phyloP scores from a whole-genome alignment of 768 basidiomycete genomes.

The Cyclocybe cylindracea region DNA sequence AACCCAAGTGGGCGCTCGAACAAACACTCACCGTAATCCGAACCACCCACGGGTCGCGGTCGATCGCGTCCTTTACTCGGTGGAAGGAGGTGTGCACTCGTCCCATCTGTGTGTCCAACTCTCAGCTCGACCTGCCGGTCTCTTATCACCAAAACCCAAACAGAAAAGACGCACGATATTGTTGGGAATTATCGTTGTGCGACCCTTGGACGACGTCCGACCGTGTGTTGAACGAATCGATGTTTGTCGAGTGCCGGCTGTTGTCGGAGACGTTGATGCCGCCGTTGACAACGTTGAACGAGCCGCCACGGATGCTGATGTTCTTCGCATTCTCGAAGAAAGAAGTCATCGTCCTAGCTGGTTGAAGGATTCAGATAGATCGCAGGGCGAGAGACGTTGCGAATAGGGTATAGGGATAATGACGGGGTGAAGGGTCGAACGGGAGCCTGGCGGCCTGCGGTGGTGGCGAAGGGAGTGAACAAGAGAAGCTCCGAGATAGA shows the following conservation, averaged over 20 bases:
- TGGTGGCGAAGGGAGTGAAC: too few species aligned
- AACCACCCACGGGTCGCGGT: neutral
- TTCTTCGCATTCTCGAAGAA: conserved; percentile 15
- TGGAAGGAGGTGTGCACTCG: neutral
- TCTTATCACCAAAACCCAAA: neutral
- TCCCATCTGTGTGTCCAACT: neutral
- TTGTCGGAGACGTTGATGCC: conserved; percentile 7
- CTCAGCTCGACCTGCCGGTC: too few species aligned
- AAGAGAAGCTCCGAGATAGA: too few species aligned
- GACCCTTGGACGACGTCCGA: neutral
- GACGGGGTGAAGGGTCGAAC: too few species aligned
- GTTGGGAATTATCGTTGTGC: conserved; percentile 1
- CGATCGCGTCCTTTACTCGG: too few species aligned
- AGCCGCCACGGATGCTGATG: conserved; percentile 14
- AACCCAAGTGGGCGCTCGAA: neutral
- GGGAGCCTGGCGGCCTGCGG: too few species aligned
- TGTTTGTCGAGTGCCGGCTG: conserved; percentile 12
- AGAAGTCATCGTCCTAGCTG: neutral
- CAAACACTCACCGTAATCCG: neutral
- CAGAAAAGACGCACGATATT: conserved; percentile 2
- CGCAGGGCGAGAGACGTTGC: too few species aligned
- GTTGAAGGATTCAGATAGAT: too few species aligned
- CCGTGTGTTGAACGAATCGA: conserved; percentile 15
- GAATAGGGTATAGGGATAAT: too few species aligned
- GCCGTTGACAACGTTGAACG: conserved; percentile 12